These are phyloP conservation scores for Stipa capillata DNA, from an alignment of 176 grass and related monocot species.

Conservation along the genomic window DNA sequence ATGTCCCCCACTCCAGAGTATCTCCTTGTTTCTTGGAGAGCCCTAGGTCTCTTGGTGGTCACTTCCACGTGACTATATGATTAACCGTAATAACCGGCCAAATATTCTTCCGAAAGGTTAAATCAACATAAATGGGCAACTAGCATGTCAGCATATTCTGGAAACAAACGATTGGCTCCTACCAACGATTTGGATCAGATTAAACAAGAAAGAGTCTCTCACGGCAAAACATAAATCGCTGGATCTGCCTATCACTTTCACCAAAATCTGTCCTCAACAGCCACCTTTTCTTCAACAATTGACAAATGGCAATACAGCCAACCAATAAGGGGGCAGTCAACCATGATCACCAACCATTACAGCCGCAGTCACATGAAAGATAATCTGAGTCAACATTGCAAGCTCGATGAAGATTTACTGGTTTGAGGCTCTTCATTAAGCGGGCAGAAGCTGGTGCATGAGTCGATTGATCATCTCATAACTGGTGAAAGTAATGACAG, in stretches of 20 bases:
- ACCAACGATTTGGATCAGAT: neutral
- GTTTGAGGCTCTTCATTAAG: neutral
- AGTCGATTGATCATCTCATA: constrained; percentile 77
- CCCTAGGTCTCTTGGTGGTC: neutral
- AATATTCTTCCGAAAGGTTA: neutral
- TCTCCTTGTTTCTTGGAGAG: neutral
- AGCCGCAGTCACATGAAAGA: neutral
- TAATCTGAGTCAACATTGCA: neutral
- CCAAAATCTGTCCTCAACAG: constrained; percentile 23
- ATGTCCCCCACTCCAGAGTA: neutral
- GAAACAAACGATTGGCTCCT: neutral
- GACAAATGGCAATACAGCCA: constrained; percentile 14
- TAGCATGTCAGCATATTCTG: neutral
- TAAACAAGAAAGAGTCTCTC: neutral
- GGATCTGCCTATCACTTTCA: neutral
- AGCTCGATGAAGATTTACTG: neutral
- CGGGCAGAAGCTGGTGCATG: constrained; percentile 39
- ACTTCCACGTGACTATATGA: neutral
- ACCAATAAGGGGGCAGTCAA: too few species aligned
- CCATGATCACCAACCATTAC: neutral
- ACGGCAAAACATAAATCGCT: neutral
- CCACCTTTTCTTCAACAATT: neutral
- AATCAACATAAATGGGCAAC: neutral
- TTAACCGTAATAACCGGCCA: neutral
- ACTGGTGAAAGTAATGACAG: constrained; percentile 82